Percentiles rank a stretch among this genome's conserved stretches.
Conservation (phyloP, 208 protist species). For the Eutreptiella sp. region DNA sequence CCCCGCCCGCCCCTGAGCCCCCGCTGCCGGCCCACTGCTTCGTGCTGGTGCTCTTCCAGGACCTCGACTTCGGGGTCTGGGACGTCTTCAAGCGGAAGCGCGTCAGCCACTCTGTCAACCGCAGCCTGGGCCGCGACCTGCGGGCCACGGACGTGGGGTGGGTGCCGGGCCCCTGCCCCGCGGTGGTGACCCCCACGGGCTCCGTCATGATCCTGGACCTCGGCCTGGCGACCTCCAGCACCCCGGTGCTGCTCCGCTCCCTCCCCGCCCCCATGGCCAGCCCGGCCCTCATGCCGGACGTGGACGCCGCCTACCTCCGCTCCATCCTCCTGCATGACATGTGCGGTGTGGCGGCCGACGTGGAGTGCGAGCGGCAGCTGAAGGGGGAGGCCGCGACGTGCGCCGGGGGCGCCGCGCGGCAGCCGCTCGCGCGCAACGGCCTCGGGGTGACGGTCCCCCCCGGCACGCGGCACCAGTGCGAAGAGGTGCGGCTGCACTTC, state of each 20-base stretch:
- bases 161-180: constrained; percentile 4
- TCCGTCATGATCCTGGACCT: constrained; percentile 19
- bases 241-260: constrained; percentile 5
- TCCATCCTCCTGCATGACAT: constrained; percentile 9
- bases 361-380: too few relatives aligned
- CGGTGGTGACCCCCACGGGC: constrained; percentile 21
- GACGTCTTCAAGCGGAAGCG: constrained; percentile 1
- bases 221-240: background rate
- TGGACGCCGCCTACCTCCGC: constrained; percentile 6
- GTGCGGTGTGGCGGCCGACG: background rate
- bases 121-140: constrained; percentile 5
- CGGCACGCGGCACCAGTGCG: too few relatives aligned
- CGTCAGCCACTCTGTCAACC: background rate
- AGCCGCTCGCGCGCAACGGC: too few relatives aligned
- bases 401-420: too few relatives aligned
- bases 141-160: constrained; percentile 4
- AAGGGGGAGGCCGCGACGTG: too few relatives aligned
- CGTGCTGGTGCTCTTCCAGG: constrained; percentile 11
- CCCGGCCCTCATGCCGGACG: background rate
- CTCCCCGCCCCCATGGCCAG: background rate
- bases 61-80: constrained; percentile 20
- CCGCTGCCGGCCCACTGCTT: too few relatives aligned
- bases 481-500: too few relatives aligned
- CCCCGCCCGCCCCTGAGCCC: too few relatives aligned
- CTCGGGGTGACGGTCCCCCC: too few relatives aligned